phyloP scores from a whole-genome alignment of 2,329 filamentous ascomycete species.

The Metarhizium humberi region DNA sequence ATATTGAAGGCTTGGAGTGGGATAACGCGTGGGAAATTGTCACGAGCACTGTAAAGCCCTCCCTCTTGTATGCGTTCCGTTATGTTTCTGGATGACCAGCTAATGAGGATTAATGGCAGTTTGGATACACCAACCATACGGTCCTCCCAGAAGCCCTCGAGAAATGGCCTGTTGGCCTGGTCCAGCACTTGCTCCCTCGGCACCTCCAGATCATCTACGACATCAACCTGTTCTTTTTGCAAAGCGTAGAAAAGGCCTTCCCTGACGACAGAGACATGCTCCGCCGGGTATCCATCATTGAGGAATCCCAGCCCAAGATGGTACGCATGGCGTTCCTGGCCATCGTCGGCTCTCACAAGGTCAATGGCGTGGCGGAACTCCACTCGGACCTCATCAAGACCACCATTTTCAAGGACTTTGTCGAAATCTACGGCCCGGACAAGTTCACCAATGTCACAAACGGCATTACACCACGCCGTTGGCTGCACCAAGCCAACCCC shows the following conservation, averaged over 20 bases:
- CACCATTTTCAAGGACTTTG: constrained; percentile 99
- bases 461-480: constrained; percentile 89
- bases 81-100: neutral
- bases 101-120: constrained; percentile 30
- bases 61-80: neutral
- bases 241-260: constrained; percentile 81
- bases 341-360: constrained; percentile 96
- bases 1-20: constrained; percentile 87
- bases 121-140: constrained; percentile 98
- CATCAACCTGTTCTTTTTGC: constrained; percentile 91
- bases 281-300: constrained; percentile 85
- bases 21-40: constrained; percentile 84
- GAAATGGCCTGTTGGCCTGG: constrained; percentile 92
- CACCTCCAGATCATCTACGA: constrained; percentile 98
- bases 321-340: constrained; percentile 94
- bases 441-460: constrained; percentile 99
- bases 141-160: constrained; percentile 93
- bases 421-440: constrained; percentile 86
- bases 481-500: constrained; percentile 96
- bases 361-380: constrained; percentile 95
- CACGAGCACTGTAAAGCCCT: constrained; percentile 47
- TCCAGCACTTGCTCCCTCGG: constrained; percentile 87
- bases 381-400: constrained; percentile 98
- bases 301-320: constrained; percentile 96
- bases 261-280: constrained; percentile 85